These are phyloP conservation scores for Exophiala lecanii-corni DNA, from an alignment of 2,329 filamentous ascomycete species.

Conservation along the genomic window DNA sequence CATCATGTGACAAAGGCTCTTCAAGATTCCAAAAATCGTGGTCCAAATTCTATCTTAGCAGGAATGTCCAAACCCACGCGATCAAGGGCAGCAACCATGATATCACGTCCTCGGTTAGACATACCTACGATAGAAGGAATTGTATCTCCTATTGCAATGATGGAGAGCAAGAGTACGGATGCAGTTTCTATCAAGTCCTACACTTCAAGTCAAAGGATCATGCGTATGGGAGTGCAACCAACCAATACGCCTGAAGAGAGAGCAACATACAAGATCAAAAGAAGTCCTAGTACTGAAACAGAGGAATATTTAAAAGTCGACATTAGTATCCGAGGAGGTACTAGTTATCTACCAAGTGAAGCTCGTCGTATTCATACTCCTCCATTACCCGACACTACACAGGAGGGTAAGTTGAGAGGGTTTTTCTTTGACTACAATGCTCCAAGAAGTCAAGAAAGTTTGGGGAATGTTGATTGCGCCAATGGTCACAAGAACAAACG, in stretches of 20 bases:
- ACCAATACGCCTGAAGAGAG: slow-evolving; percentile 24
- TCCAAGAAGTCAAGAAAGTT: slow-evolving; percentile 6
- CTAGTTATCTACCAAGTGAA: slow-evolving; percentile 28
- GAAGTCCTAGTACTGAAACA: slow-evolving; percentile 24
- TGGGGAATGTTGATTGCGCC: neutral
- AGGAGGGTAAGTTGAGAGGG: slow-evolving; percentile 17
- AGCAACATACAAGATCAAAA: slow-evolving; percentile 27
- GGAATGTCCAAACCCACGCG: slow-evolving; percentile 9
- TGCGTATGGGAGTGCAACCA: slow-evolving; percentile 21
- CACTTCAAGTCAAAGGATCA: slow-evolving; percentile 22
- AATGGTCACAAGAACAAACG: slow-evolving; percentile 11
- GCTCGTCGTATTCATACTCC: slow-evolving; percentile 27
- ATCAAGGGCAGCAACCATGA: slow-evolving; percentile 13
- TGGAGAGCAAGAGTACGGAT: slow-evolving; percentile 5
- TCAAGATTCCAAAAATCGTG: slow-evolving; percentile 12
- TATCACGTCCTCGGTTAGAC: neutral
- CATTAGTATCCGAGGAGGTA: slow-evolving; percentile 26
- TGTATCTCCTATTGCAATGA: slow-evolving; percentile 1
- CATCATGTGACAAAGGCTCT: slow-evolving; percentile 17
- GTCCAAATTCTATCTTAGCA: slow-evolving; percentile 2
- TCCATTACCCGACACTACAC: slow-evolving; percentile 22
- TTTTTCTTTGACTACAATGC: slow-evolving; percentile 28
- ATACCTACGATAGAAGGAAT: slow-evolving; percentile 8
- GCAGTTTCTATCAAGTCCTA: slow-evolving; percentile 12
- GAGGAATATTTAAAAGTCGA: slow-evolving; percentile 28